These are phyloP conservation scores for Protomyces inundatus DNA, from an alignment of 1,139 yeast genomes.

Conservation along the genomic window DNA sequence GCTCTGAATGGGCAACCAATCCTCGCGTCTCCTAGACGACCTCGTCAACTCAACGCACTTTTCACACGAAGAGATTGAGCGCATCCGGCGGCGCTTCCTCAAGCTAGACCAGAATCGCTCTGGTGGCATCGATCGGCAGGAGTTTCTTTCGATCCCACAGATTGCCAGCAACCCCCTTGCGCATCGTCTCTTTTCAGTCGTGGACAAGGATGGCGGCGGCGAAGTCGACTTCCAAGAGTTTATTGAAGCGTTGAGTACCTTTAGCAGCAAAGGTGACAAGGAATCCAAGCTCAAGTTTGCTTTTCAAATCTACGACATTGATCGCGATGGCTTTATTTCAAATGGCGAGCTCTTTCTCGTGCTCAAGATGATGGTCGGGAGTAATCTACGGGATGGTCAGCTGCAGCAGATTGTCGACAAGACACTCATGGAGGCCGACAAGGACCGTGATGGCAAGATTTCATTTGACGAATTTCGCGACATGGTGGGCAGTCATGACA, in stretches of 20 bases:
- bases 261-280: slow-evolving; percentile 79
- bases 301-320: slow-evolving; percentile 91
- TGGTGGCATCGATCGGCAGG: slow-evolving; percentile 86
- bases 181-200: slow-evolving; percentile 81
- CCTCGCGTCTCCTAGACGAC: slow-evolving; percentile 22
- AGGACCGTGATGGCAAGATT: slow-evolving; percentile 82
- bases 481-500: slow-evolving; percentile 14
- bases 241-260: slow-evolving; percentile 81
- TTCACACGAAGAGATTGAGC: slow-evolving; percentile 83
- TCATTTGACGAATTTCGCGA: slow-evolving; percentile 71
- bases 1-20: slow-evolving; percentile 22
- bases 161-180: slow-evolving; percentile 88
- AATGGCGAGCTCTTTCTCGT: slow-evolving; percentile 87
- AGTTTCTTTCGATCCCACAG: slow-evolving; percentile 89
- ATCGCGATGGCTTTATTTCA: slow-evolving; percentile 88
- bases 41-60: slow-evolving; percentile 35
- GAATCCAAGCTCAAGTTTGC: slow-evolving; percentile 85
- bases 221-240: slow-evolving; percentile 94
- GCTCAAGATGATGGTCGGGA: slow-evolving; percentile 95
- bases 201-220: slow-evolving; percentile 87
- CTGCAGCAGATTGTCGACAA: slow-evolving; percentile 88
- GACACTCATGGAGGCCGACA: slow-evolving; percentile 90
- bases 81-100: slow-evolving; percentile 88
- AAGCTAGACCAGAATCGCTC: slow-evolving; percentile 88
- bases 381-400: slow-evolving; percentile 76